phyloP scores from a whole-genome alignment of 768 basidiomycete genomes.

The Suillus subalutaceus region DNA sequence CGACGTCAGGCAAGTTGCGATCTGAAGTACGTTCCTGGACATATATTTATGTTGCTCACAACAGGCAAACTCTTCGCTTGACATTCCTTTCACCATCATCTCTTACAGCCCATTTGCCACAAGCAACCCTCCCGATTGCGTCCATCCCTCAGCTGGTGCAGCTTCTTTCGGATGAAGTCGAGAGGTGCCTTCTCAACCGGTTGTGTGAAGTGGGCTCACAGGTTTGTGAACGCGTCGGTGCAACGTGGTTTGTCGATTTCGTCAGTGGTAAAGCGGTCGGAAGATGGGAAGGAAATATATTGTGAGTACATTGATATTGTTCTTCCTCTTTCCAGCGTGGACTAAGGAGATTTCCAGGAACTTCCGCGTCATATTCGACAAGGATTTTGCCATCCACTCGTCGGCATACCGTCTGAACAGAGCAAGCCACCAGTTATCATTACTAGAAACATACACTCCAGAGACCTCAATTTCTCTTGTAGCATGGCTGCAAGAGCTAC shows the following conservation, averaged over 20 bases:
- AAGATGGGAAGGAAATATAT: constrained; percentile 76
- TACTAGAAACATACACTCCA: constrained; percentile 44
- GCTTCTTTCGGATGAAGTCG: constrained; percentile 77
- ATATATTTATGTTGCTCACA: constrained; percentile 27
- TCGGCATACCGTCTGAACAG: constrained; percentile 58
- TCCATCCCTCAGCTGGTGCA: constrained; percentile 78
- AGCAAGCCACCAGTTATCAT: constrained; percentile 42
- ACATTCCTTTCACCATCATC: constrained; percentile 77
- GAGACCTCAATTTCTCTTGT: constrained; percentile 42
- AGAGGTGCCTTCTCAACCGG: constrained; percentile 65
- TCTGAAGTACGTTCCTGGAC: not conserved
- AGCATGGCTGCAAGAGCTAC: constrained; percentile 56
- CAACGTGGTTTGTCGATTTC: constrained; percentile 80
- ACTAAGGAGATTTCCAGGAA: constrained; percentile 46
- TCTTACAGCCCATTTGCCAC: constrained; percentile 76
- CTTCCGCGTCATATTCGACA: constrained; percentile 59
- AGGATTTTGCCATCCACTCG: constrained; percentile 55
- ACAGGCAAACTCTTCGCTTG: constrained; percentile 73
- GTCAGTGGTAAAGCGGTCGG: constrained; percentile 66
- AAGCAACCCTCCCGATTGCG: constrained; percentile 73
- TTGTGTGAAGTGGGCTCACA: constrained; percentile 70
- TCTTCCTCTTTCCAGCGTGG: constrained; percentile 1
- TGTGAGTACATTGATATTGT: constrained; percentile 50
- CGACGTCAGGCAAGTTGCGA: constrained; percentile 55
- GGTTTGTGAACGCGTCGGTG: constrained; percentile 50